Percentiles rank a stretch among this genome's conserved stretches.
These are phyloP conservation scores for Telopea speciosissima DNA, from an alignment of 177 flowering plant species.

Conservation along the genomic window DNA sequence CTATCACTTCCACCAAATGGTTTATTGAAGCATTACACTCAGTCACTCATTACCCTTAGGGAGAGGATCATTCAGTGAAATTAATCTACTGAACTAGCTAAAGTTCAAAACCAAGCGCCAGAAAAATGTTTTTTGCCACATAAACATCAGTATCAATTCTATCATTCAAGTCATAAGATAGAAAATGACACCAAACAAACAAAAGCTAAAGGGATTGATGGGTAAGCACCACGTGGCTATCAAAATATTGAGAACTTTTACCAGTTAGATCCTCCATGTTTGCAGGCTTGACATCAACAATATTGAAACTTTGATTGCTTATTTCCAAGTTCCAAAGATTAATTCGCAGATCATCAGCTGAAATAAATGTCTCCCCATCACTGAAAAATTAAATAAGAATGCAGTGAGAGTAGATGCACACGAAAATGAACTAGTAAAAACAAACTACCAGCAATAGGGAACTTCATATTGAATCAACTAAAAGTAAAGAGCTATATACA, in stretches of 20 bases:
- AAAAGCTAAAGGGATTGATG: not conserved
- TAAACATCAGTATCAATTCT: not conserved
- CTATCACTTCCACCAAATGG: not conserved
- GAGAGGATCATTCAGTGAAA: not conserved
- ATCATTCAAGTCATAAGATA: not conserved
- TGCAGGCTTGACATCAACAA: constrained; percentile 96
- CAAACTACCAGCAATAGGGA: not conserved
- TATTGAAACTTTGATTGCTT: constrained; percentile 96
- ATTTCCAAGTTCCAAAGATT: constrained; percentile 99
- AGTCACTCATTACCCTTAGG: not conserved
- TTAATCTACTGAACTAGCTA: not conserved
- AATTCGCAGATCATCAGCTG: constrained; percentile 95
- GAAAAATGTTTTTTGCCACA: not conserved
- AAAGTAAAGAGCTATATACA: too few species aligned
- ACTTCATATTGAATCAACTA: not conserved
- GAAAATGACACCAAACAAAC: not conserved
- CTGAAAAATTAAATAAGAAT: constrained; percentile 27
- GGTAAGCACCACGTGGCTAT: not conserved
- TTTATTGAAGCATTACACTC: not conserved
- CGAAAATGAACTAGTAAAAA: not conserved
- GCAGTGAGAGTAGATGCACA: not conserved
- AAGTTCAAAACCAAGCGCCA: not conserved
- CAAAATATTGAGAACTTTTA: constrained; percentile 17
- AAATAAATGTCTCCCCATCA: constrained; percentile 97
- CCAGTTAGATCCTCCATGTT: constrained; percentile 99